Evolutionary conservation across 371 early-diverging fungal genomes (phyloP).

Genomic region (Mortierella sp.): DNA sequence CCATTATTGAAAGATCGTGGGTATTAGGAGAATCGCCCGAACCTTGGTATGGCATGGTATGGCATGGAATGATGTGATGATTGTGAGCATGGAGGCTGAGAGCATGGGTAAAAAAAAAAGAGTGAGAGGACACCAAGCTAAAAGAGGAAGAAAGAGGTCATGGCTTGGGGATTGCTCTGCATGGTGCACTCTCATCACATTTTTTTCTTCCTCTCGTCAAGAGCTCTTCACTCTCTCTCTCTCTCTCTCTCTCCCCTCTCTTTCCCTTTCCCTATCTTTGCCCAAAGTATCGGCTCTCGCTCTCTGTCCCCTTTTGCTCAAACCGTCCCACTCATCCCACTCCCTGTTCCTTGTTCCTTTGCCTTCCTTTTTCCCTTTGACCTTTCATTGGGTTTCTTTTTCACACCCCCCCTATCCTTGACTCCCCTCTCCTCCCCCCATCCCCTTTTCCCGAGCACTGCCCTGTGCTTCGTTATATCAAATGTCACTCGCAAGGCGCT

Average conservation of each 20-base stretch:
- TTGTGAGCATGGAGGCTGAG: too few relatives aligned
- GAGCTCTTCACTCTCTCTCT: background rate
- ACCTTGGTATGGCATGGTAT: background rate
- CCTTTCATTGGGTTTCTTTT: background rate
- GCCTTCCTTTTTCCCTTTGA: background rate
- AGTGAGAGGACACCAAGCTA: too few relatives aligned
- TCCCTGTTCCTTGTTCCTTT: background rate
- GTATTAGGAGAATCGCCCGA: too few relatives aligned
- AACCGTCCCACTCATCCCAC: background rate
- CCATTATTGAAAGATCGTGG: too few relatives aligned
- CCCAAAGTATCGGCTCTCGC: too few relatives aligned
- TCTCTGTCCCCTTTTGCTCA: background rate
- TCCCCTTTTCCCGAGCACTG: background rate
- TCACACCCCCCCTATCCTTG: background rate
- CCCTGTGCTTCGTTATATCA: background rate
- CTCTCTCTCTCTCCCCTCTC: background rate
- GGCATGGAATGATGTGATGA: background rate
- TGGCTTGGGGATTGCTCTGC: background rate
- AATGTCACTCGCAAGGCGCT: conserved; percentile 10
- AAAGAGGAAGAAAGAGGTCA: too few relatives aligned
- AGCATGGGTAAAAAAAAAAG: background rate
- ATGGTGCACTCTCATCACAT: too few relatives aligned
- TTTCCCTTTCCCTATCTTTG: background rate
- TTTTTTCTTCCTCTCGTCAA: too few relatives aligned
- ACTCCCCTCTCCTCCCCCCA: background rate